A percentile compares a stretch with the other conserved stretches of the same genome.
These are phyloP conservation scores for Eucalyptus curtisii DNA, from an alignment of 345 rosid species.

Conservation along the genomic window DNA sequence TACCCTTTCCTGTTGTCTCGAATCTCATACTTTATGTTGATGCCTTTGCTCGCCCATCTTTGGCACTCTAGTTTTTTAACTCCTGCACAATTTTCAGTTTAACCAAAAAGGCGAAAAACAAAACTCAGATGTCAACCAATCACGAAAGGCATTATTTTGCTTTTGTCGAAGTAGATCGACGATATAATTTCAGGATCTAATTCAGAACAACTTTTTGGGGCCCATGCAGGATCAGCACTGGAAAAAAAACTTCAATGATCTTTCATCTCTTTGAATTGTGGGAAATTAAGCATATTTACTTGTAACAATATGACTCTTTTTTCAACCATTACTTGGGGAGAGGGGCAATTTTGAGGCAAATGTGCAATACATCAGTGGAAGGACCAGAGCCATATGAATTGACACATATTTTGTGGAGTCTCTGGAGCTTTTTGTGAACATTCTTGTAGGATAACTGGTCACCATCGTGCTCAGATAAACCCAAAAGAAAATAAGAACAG, in stretches of 20 bases:
- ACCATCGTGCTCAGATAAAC: not conserved
- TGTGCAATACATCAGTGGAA: not conserved
- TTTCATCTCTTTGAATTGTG: not conserved
- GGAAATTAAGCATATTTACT: not conserved
- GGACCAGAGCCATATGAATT: not conserved
- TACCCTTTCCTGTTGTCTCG: slow-evolving; percentile 63
- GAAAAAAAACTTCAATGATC: not conserved
- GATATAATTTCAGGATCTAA: not conserved
- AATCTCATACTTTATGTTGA: slow-evolving; percentile 49
- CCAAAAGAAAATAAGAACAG: not conserved
- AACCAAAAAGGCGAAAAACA: not conserved
- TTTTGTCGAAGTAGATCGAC: not conserved
- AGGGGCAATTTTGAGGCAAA: not conserved
- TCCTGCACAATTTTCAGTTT: slow-evolving; percentile 12
- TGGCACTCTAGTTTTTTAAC: slow-evolving; percentile 60
- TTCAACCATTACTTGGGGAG: not conserved
- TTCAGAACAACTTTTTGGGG: not conserved
- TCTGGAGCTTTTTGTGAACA: not conserved
- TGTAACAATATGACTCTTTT: not conserved
- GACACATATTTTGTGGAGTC: not conserved
- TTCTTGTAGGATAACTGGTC: not conserved
- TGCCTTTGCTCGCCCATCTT: slow-evolving; percentile 70
- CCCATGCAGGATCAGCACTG: not conserved
- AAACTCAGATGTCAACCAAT: not conserved
- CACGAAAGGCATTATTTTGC: not conserved